A percentile compares a stretch with the other conserved stretches of the same genome.
Evolutionary conservation across 176 grass and related monocot genomes (phyloP).

Genomic region (Pontederia paniculata): DNA sequence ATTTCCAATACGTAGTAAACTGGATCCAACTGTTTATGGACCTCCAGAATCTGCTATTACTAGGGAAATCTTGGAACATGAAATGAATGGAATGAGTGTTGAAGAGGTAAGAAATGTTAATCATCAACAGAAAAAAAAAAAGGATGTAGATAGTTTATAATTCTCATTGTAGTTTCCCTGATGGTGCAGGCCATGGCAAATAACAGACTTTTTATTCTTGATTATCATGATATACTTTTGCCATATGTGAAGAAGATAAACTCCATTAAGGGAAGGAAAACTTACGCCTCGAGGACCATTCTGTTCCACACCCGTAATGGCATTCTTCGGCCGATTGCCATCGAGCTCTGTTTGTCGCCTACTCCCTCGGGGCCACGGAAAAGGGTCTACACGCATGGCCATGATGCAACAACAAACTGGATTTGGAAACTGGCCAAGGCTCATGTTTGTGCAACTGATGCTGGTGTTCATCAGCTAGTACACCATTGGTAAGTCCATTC

Average conservation of each 20-base stretch:
- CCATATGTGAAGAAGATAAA: constrained; percentile 48
- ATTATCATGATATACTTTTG: constrained; percentile 63
- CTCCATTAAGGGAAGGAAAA: constrained; percentile 16
- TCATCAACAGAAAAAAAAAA: too few relatives aligned
- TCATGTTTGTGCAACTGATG: not conserved
- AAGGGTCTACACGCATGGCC: not conserved
- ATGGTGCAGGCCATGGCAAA: constrained; percentile 34
- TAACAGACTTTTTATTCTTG: constrained; percentile 58
- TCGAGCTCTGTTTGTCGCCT: constrained; percentile 16
- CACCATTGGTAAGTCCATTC: not conserved
- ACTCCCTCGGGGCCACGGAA: not conserved
- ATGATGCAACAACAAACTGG: not conserved
- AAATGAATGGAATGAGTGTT: constrained; percentile 27
- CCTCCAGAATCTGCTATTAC: constrained; percentile 19
- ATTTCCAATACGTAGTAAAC: constrained; percentile 21
- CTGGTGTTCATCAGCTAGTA: not conserved
- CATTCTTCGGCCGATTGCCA: not conserved
- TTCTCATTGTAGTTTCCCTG: not conserved
- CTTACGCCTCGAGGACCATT: not conserved
- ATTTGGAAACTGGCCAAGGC: not conserved
- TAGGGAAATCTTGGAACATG: constrained; percentile 24
- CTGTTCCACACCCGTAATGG: not conserved
- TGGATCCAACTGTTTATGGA: constrained; percentile 22
- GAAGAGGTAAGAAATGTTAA: constrained; percentile 22
- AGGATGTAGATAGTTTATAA: not conserved